Evolutionary conservation across 768 basidiomycete genomes (phyloP), one percentile per base, ranked within the genome.

Genomic region (Cyathus striatus): DNA sequence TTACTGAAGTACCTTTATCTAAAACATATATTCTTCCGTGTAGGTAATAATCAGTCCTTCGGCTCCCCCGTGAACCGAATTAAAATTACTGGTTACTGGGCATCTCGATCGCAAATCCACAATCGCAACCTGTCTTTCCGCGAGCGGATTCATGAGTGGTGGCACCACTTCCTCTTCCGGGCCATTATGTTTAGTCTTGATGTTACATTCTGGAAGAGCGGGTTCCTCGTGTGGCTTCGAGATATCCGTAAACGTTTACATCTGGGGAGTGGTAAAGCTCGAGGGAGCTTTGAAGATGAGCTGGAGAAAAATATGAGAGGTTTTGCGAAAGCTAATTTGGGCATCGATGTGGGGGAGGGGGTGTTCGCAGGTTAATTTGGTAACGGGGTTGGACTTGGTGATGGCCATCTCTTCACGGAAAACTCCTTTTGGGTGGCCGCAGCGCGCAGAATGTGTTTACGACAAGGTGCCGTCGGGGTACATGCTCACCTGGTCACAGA

Each of bases 51-150:
- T 52, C 87, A 92, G 60, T 66, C 75, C 2, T 78, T 94, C 26
- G 86, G 88, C 12, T 87, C 87, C 2, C 91, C 91, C 0, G 86
- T 91, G 1, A 93, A 94, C 56, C 79, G 91, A 16, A 83, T 96
- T 64, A 92, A 90, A 60, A 86, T 94, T 42, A 90, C 86, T 0
- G 91, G 87, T 0, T 78, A 76, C 57, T 90, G 81, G 78, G 92
- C 90, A 21, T 83, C 88, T 3, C 70, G 73, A 18, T 83, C 86
- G 3, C 70, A 86, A 4, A 63, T 71, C 7, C 63, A 65, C n/a
- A 62, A 69, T 22, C 51, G 67, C 13, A 52, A 70, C 45, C 68
- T 79, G 23, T 49, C 69, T 13, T 45, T 77, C 36, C 40, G 51
- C 3, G 59, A 68, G 34, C 72, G 77, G 3, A 26, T 77, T 1